Evolutionary conservation across 345 rosid genomes (phyloP).

Genomic region (Erodium maritimum): DNA sequence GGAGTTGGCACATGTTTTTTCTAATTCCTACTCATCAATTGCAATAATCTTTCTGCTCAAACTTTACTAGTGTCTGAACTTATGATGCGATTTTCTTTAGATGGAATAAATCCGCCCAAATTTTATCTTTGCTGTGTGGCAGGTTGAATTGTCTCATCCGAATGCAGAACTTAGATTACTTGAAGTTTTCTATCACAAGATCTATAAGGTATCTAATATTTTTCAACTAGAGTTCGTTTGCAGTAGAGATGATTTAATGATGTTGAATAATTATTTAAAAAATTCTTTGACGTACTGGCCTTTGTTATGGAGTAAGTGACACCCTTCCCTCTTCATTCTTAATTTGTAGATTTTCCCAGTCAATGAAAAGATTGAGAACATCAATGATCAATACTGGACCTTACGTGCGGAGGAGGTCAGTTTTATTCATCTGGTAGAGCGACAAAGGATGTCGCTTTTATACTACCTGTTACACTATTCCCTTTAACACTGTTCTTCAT

Average conservation of each 20-base stretch:
- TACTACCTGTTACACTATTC: background rate
- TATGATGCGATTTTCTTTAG: background rate
- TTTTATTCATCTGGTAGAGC: background rate
- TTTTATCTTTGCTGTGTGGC: background rate
- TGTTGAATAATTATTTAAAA: background rate
- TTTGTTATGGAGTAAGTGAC: too few species aligned
- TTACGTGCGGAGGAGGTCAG: slow-evolving; percentile 68
- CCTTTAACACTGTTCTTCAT: background rate
- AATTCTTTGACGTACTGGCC: background rate
- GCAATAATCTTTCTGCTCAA: background rate
- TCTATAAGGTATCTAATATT: slow-evolving; percentile 41
- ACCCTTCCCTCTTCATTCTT: too few species aligned
- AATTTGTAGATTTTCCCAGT: slow-evolving; percentile 53
- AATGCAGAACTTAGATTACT: slow-evolving; percentile 54
- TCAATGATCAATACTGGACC: slow-evolving; percentile 76
- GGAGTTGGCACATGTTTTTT: background rate
- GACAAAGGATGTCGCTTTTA: background rate
- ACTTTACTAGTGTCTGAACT: background rate
- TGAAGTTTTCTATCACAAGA: slow-evolving; percentile 68
- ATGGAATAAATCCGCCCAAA: too few species aligned
- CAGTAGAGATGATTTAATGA: background rate
- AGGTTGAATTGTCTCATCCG: slow-evolving; percentile 64
- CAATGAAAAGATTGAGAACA: slow-evolving; percentile 59
- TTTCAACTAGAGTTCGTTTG: slow-evolving; percentile 1
- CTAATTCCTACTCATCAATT: background rate